These are phyloP conservation scores for Trichoderma parareesei DNA, from an alignment of 495 filamentous ascomycete genomes.

Conservation along the genomic window DNA sequence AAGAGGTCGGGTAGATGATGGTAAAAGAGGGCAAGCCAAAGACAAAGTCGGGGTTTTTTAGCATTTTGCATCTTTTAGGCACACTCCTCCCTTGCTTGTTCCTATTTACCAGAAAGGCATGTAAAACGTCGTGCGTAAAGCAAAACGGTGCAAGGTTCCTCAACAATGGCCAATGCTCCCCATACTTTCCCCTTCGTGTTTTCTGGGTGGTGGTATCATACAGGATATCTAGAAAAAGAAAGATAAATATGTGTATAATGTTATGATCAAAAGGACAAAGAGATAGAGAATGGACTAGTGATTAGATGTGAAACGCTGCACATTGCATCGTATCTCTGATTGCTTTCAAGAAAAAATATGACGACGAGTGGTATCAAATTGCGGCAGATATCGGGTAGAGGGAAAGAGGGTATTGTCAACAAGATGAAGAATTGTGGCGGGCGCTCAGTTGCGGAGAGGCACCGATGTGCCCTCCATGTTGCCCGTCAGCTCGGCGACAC, in stretches of 20 bases:
- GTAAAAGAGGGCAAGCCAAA: too few species aligned
- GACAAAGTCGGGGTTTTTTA: too few species aligned
- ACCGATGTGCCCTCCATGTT: conserved; percentile 50
- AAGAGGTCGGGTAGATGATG: too few species aligned
- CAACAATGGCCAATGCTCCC: not conserved
- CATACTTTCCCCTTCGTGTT: not conserved
- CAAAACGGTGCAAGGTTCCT: too few species aligned
- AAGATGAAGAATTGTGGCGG: not conserved
- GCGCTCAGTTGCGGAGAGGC: conserved; percentile 1
- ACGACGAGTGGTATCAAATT: conserved; percentile 7
- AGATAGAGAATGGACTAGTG: not conserved
- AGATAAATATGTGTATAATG: too few species aligned
- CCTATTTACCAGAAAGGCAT: too few species aligned
- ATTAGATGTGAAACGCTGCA: conserved; percentile 7
- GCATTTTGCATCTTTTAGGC: too few species aligned
- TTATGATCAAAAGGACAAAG: not conserved
- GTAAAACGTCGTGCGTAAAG: too few species aligned
- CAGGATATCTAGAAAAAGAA: not conserved
- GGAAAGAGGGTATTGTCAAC: not conserved
- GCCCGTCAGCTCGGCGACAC: conserved; percentile 88
- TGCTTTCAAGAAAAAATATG: not conserved
- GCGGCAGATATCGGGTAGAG: not conserved
- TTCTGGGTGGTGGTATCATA: conserved; percentile 1
- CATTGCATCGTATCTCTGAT: not conserved
- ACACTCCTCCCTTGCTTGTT: too few species aligned